These are phyloP conservation scores for Coniophora puteana DNA, from an alignment of 1,284 basidiomycete species.

Conservation along the genomic window DNA sequence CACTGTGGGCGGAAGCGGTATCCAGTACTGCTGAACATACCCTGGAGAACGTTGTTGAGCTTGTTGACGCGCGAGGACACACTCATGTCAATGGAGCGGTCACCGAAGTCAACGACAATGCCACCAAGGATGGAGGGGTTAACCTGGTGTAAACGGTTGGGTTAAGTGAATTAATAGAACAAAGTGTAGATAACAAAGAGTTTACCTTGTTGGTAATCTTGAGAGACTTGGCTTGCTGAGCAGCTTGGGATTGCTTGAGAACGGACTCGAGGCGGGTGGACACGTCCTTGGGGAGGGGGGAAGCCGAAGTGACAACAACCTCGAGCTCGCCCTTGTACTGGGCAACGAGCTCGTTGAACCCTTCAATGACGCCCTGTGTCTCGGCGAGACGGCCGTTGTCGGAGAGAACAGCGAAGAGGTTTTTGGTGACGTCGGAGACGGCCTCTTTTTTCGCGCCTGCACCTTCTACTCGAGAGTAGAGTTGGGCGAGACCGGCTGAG, in stretches of 20 bases:
- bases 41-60: slow-evolving; percentile 85
- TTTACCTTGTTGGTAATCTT: slow-evolving; percentile 86
- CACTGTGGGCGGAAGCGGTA: not conserved
- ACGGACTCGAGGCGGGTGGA: slow-evolving; percentile 75
- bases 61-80: slow-evolving; percentile 93
- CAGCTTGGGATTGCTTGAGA: slow-evolving; percentile 82
- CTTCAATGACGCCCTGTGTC: slow-evolving; percentile 85
- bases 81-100: slow-evolving; percentile 96
- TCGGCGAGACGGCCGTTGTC: slow-evolving; percentile 92
- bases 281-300: slow-evolving; percentile 72
- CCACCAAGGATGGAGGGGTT: slow-evolving; percentile 88
- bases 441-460: slow-evolving; percentile 62
- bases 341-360: slow-evolving; percentile 87
- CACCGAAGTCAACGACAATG: slow-evolving; percentile 94
- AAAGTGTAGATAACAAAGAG: not conserved
- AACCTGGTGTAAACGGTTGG: slow-evolving; percentile 47
- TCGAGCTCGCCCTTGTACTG: slow-evolving; percentile 93
- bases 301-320: slow-evolving; percentile 88
- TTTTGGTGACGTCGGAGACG: slow-evolving; percentile 86
- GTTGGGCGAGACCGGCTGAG: slow-evolving; percentile 58
- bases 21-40: slow-evolving; percentile 44
- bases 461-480: slow-evolving; percentile 63
- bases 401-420: slow-evolving; percentile 87
- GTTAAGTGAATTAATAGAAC: slow-evolving; percentile 6
- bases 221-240: slow-evolving; percentile 79